Evolutionary conservation across 257 asterid genomes (phyloP), one percentile per base, ranked within the genome.

Genomic region (Nicotiana tabacum): DNA sequence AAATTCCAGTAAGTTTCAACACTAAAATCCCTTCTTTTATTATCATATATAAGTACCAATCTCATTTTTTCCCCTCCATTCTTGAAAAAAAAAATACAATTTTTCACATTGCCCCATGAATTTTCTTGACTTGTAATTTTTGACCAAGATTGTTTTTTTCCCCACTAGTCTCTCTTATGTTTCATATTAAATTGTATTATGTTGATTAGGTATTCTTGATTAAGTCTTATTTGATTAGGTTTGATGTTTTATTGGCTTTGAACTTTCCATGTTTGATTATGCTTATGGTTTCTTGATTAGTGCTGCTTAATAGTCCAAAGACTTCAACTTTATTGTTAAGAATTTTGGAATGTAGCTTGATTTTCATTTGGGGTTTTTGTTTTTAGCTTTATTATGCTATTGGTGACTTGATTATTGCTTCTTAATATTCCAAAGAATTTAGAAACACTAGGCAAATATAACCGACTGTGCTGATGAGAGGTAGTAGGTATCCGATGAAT

Each of bases 51-150:
- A 29, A 29, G 30, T 29, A 29, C 30, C 30, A 29, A 29, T 29
- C 30, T 29, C 30, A 29, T 29, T 29, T 29, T 29, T 29, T 29
- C 30, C 30, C 30, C 30, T 29, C 30, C 30, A 29, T 29, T 29
- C 30, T 29, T 29, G 30, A 29, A 29, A 29, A 29, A 24, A 29
- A 29, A 29, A 29, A 29, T 29, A 29, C 30, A 29, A 43, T 43
- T 7, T 43, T 43, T 7, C 77, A 37, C 43, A 29, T 9, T 72
- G 29, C 51, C 66, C 51, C 11, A 32, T 66, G 55, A 81, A 17
- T 81, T 81, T 66, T 81, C 78, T 81, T 70, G 78, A 66, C 53
- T 48, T 72, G 11, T 81, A 81, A 65, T 46, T 24, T 70, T 72
- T 57, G 83, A 66, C 83, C 74, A 46, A 43, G 61, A 29, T 29